Conservation (phyloP, 2,329 filamentous ascomycete species). For the Neofusicoccum cordaticola region DNA sequence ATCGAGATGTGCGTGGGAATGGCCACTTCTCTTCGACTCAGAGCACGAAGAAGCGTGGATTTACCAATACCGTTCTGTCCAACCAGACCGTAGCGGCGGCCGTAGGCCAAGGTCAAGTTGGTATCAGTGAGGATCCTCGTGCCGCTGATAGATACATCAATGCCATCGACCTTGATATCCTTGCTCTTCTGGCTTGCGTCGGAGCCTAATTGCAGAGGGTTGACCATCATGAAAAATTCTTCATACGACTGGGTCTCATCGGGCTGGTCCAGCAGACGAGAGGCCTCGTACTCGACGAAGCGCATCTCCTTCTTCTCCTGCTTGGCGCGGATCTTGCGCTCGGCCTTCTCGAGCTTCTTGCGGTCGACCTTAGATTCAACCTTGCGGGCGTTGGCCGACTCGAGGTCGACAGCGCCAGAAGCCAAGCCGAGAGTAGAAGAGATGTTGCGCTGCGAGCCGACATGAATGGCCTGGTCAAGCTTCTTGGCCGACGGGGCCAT, state of each 20-base stretch:
- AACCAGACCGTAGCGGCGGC: slow-evolving; percentile 91
- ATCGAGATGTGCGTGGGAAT: slow-evolving; percentile 98
- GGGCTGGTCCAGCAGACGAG: slow-evolving; percentile 77
- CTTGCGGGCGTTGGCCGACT: slow-evolving; percentile 88
- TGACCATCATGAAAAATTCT: slow-evolving; percentile 99
- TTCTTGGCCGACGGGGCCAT: slow-evolving; percentile 76
- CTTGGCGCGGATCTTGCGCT: slow-evolving; percentile 95
- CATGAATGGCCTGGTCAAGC: slow-evolving; percentile 91
- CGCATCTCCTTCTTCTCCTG: slow-evolving; percentile 99
- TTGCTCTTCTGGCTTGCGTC: slow-evolving; percentile 79
- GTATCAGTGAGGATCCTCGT: slow-evolving; percentile 88
- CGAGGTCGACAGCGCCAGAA: slow-evolving; percentile 80
- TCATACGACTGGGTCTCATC: slow-evolving; percentile 90
- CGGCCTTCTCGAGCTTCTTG: slow-evolving; percentile 99
- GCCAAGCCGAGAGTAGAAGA: slow-evolving; percentile 91
- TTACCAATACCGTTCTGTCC: slow-evolving; percentile 96
- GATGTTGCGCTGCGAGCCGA: slow-evolving; percentile 90
- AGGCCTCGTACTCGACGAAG: slow-evolving; percentile 96
- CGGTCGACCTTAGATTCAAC: slow-evolving; percentile 96
- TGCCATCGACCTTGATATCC: slow-evolving; percentile 96
- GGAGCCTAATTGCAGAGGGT: slow-evolving; percentile 82
- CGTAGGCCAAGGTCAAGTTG: slow-evolving; percentile 83
- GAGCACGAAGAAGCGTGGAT: slow-evolving; percentile 83
- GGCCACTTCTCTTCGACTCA: slow-evolving; percentile 88
- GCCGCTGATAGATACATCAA: slow-evolving; percentile 90